Conservation (phyloP, 208 protist species). For the Lotmaria passim region DNA sequence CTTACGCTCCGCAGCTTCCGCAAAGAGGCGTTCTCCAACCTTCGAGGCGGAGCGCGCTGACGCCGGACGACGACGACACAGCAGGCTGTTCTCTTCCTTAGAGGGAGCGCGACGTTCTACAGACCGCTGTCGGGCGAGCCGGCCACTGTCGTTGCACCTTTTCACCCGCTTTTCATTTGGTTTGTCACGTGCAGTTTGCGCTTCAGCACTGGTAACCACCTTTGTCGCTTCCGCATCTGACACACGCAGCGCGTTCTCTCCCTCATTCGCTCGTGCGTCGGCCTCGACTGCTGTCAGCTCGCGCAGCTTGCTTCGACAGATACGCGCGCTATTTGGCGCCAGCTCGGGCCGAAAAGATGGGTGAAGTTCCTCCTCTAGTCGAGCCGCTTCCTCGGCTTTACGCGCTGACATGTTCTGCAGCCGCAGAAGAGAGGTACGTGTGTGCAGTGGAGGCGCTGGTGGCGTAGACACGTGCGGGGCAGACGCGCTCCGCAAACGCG, state of each 20-base stretch:
- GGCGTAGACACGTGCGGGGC: background rate
- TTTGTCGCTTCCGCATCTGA: too few relatives aligned
- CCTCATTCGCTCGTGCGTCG: background rate
- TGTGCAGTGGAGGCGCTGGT: constrained; percentile 17
- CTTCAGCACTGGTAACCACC: too few relatives aligned
- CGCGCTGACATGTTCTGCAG: constrained; percentile 19
- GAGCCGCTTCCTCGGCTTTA: constrained; percentile 5
- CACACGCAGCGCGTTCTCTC: too few relatives aligned
- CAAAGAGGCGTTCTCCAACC: background rate
- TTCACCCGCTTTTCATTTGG: too few relatives aligned
- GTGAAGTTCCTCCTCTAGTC: constrained; percentile 13
- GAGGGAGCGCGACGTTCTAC: background rate
- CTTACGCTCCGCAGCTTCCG: background rate
- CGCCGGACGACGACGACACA: background rate
- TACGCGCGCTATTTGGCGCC: constrained; percentile 19
- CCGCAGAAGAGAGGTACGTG: constrained; percentile 26
- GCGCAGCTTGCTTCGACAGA: constrained; percentile 26
- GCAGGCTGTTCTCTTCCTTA: background rate
- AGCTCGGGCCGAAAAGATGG: constrained; percentile 26
- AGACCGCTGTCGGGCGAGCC: too few relatives aligned
- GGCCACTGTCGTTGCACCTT: too few relatives aligned
- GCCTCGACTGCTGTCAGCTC: background rate
- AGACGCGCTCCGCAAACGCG: background rate
- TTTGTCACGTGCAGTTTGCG: too few relatives aligned
- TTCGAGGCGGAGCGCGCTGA: background rate